Evolutionary conservation across 2,329 filamentous ascomycete species (phyloP), one percentile per base, ranked within the genome.

Genomic region (Epichloe hybrida): DNA sequence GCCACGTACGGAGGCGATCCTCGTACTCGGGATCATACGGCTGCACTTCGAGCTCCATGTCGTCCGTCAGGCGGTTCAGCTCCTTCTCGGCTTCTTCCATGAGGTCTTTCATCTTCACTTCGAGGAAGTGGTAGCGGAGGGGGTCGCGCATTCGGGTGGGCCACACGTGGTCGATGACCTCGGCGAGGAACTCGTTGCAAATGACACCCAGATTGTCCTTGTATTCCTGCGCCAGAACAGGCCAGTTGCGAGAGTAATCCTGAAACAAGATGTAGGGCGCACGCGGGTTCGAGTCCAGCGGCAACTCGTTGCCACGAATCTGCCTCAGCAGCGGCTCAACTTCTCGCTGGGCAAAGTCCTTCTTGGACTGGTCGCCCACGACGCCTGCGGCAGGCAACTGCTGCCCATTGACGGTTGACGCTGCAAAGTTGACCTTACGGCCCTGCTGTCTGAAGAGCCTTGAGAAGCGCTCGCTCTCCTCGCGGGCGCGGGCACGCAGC

Each of bases 241-340:
- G 71, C 73, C 73, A 76, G 59, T 73, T 72, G 52, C 72, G 69
- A 2, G 72, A 74, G 56, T 75, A 76, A 52, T 72, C 72, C 50
- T 76, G 73, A 61, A 76, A 76, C 12, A 76, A 65, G 58, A 76
- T 76, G 60, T 76, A 76, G 2, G 74, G 72, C 0, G 73, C 73
- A 35, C 73, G 67, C 0, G 73, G 73, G 56, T 76, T 76, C 0
- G 73, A 72, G 55, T 76, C 73, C 50, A 74, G 72, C 1, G 73
- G 73, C 47, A 76, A 67, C 52, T 76, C 73, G 41, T 74, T 75
- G 55, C 73, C 73, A 13, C 73, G 67, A 37, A 76, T 74, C 57
- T 76, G 73, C 41, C 66, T 64, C 2, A 76, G 64, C 0, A 76
- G 68, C 27, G 68, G 68, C 59, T 75, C 72, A 21, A 76, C 74